Evolutionary conservation across 2,329 filamentous ascomycete genomes (phyloP).

Genomic region (Apiospora aurea): DNA sequence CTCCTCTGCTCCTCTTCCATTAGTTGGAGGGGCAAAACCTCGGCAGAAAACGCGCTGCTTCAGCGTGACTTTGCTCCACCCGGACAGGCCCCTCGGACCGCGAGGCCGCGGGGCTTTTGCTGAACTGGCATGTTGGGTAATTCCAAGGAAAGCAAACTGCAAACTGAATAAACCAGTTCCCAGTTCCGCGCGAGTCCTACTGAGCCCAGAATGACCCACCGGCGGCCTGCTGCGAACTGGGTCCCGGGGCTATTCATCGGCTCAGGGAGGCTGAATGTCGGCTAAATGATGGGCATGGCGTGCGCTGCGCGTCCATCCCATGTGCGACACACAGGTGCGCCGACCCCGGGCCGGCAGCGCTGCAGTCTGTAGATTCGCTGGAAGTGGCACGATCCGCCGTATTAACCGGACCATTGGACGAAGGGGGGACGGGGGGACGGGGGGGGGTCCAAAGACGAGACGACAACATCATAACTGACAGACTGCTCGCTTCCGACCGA

Average conservation of each 20-base stretch:
- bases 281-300: slow-evolving; percentile 7
- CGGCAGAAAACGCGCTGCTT: background rate
- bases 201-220: background rate
- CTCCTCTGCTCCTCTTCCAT: background rate
- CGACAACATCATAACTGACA: background rate
- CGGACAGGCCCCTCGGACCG: slow-evolving; percentile 4
- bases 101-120: slow-evolving; percentile 13
- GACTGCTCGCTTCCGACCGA: background rate
- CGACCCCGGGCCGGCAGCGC: slow-evolving; percentile 1
- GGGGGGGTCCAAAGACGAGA: background rate
- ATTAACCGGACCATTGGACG: slow-evolving; percentile 6
- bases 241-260: slow-evolving; percentile 1
- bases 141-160: background rate
- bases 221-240: background rate
- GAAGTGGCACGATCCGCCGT: background rate
- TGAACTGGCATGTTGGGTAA: background rate
- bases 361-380: background rate
- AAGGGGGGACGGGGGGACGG: too few species aligned
- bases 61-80: background rate
- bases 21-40: slow-evolving; percentile 4
- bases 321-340: background rate
- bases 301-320: background rate
- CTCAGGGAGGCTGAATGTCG: slow-evolving; percentile 1
- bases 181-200: background rate
- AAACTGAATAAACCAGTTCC: background rate